Percentiles rank a stretch among this genome's conserved stretches.
phyloP scores from a whole-genome alignment of 352 stramenopile genomes.

The Globisporangium nunn region DNA sequence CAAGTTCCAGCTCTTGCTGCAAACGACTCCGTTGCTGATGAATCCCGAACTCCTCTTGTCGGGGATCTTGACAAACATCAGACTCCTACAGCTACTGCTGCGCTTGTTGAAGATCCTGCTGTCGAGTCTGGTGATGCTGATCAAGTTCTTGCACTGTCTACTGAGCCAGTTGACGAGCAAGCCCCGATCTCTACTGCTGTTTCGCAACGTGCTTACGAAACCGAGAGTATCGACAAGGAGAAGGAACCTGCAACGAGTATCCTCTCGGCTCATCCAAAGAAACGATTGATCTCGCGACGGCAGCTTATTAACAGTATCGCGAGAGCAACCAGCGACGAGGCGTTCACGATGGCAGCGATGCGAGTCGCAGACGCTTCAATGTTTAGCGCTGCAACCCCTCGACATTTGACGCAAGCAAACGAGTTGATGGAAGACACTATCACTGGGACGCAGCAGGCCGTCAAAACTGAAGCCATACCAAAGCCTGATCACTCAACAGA shows the following conservation, averaged over 20 bases:
- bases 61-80: no score
- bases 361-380: not conserved
- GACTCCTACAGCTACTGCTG: no score
- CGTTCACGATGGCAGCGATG: conserved; percentile 10
- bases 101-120: not conserved
- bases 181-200: not conserved
- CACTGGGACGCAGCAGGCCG: no score
- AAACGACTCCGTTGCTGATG: no score
- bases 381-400: not conserved
- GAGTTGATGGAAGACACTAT: no score
- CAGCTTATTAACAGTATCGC: conserved; percentile 15
- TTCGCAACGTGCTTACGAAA: not conserved
- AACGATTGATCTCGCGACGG: not conserved
- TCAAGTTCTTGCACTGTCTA: not conserved
- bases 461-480: not conserved
- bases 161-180: not conserved
- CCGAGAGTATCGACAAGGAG: not conserved
- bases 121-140: not conserved
- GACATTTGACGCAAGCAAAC: not conserved
- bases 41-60: no score
- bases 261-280: not conserved
- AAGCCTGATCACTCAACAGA: not conserved
- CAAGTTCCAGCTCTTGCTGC: not conserved
- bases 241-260: not conserved
- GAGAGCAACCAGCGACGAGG: conserved; percentile 11